Evolutionary conservation across 2,329 filamentous ascomycete genomes (phyloP).

Genomic region (Didymella pinodella): DNA sequence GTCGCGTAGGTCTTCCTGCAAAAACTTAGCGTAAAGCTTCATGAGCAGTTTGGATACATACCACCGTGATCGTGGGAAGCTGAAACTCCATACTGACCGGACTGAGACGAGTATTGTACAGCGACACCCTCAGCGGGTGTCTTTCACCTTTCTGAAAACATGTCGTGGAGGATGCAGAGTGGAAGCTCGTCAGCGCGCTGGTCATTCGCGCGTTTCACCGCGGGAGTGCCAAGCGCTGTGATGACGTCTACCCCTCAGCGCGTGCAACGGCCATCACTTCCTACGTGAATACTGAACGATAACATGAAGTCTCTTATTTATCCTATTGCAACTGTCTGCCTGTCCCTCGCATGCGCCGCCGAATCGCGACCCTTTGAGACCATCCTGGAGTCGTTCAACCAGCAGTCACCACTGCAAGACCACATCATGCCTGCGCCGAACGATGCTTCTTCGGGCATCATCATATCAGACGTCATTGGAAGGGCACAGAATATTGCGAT

Average conservation of each 20-base stretch:
- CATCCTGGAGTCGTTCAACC: constrained; percentile 40
- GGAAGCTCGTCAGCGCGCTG: constrained; percentile 21
- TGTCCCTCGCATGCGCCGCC: constrained; percentile 44
- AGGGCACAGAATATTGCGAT: constrained; percentile 79
- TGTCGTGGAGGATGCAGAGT: constrained; percentile 19
- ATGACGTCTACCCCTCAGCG: constrained; percentile 46
- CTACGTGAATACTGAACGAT: constrained; percentile 13
- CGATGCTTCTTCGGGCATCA: constrained; percentile 58
- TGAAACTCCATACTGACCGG: constrained; percentile 32
- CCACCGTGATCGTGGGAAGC: constrained; percentile 45
- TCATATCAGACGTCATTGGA: constrained; percentile 85
- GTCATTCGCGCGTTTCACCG: constrained; percentile 42
- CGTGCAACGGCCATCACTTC: constrained; percentile 23
- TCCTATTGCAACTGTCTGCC: constrained; percentile 39
- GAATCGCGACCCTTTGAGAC: constrained; percentile 43
- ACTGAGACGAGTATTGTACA: neutral
- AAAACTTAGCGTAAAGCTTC: constrained; percentile 24
- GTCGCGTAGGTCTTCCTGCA: constrained; percentile 53
- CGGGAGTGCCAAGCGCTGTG: constrained; percentile 17
- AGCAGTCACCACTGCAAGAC: constrained; percentile 42
- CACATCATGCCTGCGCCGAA: constrained; percentile 41
- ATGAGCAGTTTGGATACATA: constrained; percentile 23
- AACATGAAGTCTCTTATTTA: constrained; percentile 44
- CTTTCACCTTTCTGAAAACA: constrained; percentile 27
- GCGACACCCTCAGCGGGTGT: constrained; percentile 29